A percentile compares a stretch with the other conserved stretches of the same genome.
phyloP scores from a whole-genome alignment of 495 filamentous ascomycete species.

The Astrocystis sublimbata region DNA sequence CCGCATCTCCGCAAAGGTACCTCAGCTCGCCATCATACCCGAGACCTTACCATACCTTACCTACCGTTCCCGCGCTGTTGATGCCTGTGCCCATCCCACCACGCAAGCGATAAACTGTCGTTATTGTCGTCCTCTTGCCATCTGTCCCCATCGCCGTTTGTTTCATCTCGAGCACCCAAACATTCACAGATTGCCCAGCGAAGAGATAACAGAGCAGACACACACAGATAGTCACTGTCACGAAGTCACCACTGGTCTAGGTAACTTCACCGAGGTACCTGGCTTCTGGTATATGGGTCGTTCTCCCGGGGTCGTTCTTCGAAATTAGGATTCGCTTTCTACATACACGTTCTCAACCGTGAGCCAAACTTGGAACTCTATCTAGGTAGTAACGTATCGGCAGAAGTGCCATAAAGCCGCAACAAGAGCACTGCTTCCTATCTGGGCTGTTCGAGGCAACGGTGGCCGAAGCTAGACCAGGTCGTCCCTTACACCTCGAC shows the following conservation, averaged over 20 bases:
- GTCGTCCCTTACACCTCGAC: slow-evolving; percentile 12
- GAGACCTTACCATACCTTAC: too few species aligned
- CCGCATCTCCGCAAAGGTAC: background rate
- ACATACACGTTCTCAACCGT: background rate
- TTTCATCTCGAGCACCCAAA: slow-evolving; percentile 11
- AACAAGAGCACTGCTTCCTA: slow-evolving; percentile 14
- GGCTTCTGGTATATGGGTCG: too few species aligned
- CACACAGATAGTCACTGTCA: background rate
- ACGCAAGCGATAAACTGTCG: slow-evolving; percentile 1
- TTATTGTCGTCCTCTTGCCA: slow-evolving; percentile 1
- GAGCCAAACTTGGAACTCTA: too few species aligned
- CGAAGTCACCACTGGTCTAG: background rate
- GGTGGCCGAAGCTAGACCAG: slow-evolving; percentile 6
- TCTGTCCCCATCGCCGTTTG: slow-evolving; percentile 7
- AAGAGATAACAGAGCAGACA: background rate
- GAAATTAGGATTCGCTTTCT: background rate
- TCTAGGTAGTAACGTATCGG: too few species aligned
- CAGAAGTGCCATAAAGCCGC: background rate
- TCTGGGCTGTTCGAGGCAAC: slow-evolving; percentile 3
- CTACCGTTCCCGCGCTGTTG: slow-evolving; percentile 9
- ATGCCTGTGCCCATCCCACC: slow-evolving; percentile 5
- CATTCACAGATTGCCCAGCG: background rate
- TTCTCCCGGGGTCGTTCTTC: too few species aligned
- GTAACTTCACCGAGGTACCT: too few species aligned
- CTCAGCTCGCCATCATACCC: slow-evolving; percentile 10